Conservation (phyloP, 306 rosid species). For the Vicia villosa region DNA sequence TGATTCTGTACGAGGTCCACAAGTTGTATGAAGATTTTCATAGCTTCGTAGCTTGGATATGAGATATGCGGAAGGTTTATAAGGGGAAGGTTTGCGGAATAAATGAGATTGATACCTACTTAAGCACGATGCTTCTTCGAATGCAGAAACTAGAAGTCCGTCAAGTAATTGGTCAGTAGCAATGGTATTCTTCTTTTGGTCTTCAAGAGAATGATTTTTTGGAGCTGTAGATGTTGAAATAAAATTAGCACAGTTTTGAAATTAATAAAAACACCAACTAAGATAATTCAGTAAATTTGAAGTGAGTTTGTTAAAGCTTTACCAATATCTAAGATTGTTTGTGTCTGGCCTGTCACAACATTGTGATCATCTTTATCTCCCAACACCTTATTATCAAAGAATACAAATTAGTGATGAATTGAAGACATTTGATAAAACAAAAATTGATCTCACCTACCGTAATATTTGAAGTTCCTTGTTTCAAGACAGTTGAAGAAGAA, state of each 20-base stretch:
- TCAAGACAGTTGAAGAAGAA: not conserved
- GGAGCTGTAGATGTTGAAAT: conserved; percentile 33
- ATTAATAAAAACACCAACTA: too few species aligned
- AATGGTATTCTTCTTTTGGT: conserved; percentile 15
- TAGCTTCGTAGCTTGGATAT: conserved; percentile 66
- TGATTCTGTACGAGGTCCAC: conserved; percentile 67
- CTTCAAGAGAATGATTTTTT: conserved; percentile 30
- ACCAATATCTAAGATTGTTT: conserved; percentile 16
- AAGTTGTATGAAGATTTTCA: conserved; percentile 63
- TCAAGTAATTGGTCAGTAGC: conserved; percentile 46
- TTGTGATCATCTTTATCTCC: conserved; percentile 29
- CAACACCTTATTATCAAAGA: too few species aligned
- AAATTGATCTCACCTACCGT: conserved; percentile 29
- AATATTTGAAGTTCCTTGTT: conserved; percentile 1
- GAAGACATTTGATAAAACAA: too few species aligned
- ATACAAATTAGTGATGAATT: not conserved
- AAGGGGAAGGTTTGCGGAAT: conserved; percentile 53
- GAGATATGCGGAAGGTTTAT: conserved; percentile 63
- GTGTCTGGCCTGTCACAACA: conserved; percentile 6
- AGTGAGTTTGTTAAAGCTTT: too few species aligned
- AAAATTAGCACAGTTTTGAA: not conserved
- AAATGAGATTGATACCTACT: conserved; percentile 65
- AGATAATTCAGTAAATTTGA: too few species aligned
- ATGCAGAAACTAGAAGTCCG: conserved; percentile 61
- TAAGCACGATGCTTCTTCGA: conserved; percentile 58